Evolutionary conservation across 148 eudicot species (phyloP).

Genomic region (Fagopyrum tataricum): DNA sequence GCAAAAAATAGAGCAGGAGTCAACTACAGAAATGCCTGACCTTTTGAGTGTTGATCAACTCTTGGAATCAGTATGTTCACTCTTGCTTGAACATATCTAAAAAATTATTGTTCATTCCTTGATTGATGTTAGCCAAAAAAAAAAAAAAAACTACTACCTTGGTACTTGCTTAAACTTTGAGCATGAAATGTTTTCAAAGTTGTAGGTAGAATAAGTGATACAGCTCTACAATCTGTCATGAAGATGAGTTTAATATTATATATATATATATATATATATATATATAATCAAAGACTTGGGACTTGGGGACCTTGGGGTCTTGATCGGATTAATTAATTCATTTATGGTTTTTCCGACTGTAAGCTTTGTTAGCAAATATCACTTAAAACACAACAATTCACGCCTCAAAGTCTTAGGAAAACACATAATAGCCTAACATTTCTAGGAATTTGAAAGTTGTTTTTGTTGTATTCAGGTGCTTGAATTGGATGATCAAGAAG

Average conservation of each 20-base stretch:
- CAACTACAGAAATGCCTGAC: constrained; percentile 29
- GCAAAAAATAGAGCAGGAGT: constrained; percentile 30
- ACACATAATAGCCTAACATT: too few species aligned
- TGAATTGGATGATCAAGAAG: constrained; percentile 79
- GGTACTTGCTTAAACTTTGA: neutral
- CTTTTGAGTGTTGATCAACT: constrained; percentile 76
- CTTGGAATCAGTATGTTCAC: constrained; percentile 67
- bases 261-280: too few species aligned
- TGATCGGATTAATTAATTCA: too few species aligned
- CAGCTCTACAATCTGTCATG: neutral
- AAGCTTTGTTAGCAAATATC: too few species aligned
- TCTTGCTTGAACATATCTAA: constrained; percentile 3
- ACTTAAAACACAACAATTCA: too few species aligned
- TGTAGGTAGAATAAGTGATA: neutral
- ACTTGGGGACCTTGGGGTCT: too few species aligned
- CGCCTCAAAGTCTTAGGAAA: too few species aligned
- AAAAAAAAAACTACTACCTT: too few species aligned
- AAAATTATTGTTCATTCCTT: neutral
- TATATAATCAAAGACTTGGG: too few species aligned
- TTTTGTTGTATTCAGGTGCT: constrained; percentile 41
- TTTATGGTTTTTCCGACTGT: too few species aligned
- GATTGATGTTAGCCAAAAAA: too few species aligned
- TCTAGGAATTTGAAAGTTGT: neutral
- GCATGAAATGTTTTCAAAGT: neutral
- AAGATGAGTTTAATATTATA: too few species aligned